A percentile compares a stretch with the other conserved stretches of the same genome.
phyloP scores from a whole-genome alignment of 257 asterid species.

The Thymus mandschuricus region DNA sequence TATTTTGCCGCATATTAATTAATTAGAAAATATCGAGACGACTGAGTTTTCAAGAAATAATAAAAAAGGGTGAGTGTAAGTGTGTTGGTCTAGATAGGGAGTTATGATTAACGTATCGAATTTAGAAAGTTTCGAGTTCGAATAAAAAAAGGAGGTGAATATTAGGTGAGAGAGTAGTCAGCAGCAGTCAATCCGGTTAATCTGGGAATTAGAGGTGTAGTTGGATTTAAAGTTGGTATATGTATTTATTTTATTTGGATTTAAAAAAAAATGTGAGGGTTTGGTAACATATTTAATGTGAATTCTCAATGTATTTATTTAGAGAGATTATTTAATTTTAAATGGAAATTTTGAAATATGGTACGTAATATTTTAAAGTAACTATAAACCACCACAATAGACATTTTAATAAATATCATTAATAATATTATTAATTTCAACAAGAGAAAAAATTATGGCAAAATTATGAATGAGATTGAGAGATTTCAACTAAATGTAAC shows the following conservation, averaged over 20 bases:
- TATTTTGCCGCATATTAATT: background rate
- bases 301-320: too few species aligned
- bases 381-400: too few species aligned
- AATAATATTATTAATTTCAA: too few species aligned
- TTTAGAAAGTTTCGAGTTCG: too few species aligned
- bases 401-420: too few species aligned
- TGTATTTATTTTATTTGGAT: too few species aligned
- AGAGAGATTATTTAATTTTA: too few species aligned
- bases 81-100: too few species aligned
- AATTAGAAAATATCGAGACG: background rate
- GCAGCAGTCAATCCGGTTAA: constrained; percentile 28
- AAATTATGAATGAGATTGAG: background rate
- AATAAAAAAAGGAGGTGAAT: background rate
- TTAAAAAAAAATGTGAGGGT: too few species aligned
- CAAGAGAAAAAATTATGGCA: background rate
- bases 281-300: too few species aligned
- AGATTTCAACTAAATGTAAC: background rate
- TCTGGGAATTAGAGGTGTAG: background rate
- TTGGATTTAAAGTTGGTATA: background rate
- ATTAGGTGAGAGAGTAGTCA: constrained; percentile 33
- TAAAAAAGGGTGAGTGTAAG: background rate
- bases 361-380: too few species aligned
- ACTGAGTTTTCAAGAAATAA: constrained; percentile 25
- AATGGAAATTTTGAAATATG: too few species aligned
- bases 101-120: background rate